A percentile compares a stretch with the other conserved stretches of the same genome.
These are phyloP conservation scores for Mortierella hygrophila DNA, from an alignment of 192 early-diverging fungal species.

Conservation along the genomic window DNA sequence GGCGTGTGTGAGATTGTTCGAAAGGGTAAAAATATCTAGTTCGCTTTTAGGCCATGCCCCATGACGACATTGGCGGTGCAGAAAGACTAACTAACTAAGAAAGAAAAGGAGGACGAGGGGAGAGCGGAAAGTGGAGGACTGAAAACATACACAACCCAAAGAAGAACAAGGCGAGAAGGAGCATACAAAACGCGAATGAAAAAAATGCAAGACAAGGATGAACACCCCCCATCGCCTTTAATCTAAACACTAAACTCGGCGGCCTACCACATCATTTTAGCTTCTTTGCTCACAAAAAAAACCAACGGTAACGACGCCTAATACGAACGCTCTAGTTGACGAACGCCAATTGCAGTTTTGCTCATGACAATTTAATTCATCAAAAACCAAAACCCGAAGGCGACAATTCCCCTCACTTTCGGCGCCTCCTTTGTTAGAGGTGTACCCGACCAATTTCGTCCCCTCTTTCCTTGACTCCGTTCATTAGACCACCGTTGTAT, in stretches of 20 bases:
- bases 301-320: no score
- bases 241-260: background rate
- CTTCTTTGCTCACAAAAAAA: background rate
- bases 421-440: no score
- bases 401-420: no score
- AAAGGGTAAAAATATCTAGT: background rate
- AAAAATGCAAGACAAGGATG: background rate
- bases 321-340: no score
- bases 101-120: background rate
- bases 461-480: no score
- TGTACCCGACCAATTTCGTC: no score
- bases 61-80: slow-evolving; percentile 1
- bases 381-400: no score
- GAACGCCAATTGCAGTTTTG: no score
- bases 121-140: background rate
- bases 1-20: background rate
- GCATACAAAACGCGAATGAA: background rate
- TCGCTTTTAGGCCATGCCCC: background rate
- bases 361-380: no score
- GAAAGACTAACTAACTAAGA: background rate
- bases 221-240: background rate
- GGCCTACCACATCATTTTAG: background rate
- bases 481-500: no score
- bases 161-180: slow-evolving; percentile 3
- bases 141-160: background rate